Percentiles rank a stretch among this genome's conserved stretches.
Evolutionary conservation across 2,329 filamentous ascomycete genomes (phyloP).

Genomic region (Aureobasidium zeae): DNA sequence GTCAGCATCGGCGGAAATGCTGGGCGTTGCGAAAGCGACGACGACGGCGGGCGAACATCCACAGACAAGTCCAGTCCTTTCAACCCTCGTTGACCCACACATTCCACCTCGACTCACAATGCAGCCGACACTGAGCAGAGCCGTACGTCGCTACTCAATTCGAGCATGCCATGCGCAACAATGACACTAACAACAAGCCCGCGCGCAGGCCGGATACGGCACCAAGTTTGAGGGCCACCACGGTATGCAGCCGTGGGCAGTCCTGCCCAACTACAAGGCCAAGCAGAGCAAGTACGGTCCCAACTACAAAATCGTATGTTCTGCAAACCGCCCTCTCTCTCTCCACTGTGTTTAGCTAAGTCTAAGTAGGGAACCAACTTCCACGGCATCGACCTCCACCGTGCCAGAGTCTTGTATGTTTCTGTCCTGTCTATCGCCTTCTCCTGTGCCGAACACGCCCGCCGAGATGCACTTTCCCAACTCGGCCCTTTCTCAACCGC

Average conservation of each 20-base stretch:
- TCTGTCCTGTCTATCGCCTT: conserved; percentile 22
- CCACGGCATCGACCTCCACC: conserved; percentile 40
- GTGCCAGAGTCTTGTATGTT: conserved; percentile 40
- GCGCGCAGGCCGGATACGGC: conserved; percentile 21
- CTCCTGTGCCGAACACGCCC: not conserved
- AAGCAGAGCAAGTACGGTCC: conserved; percentile 51
- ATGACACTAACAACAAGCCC: too few species aligned
- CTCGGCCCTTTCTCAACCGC: too few species aligned
- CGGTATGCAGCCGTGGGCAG: conserved; percentile 28
- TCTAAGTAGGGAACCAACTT: conserved; percentile 39
- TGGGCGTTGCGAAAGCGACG: conserved; percentile 3
- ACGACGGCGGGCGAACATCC: not conserved
- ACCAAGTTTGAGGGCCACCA: conserved; percentile 20
- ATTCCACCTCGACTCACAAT: conserved; percentile 20
- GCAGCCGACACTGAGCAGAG: conserved; percentile 25
- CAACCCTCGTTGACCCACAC: too few species aligned
- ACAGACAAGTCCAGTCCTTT: too few species aligned
- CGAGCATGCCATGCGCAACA: too few species aligned
- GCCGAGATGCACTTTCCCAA: too few species aligned
- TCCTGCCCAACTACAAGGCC: conserved; percentile 36
- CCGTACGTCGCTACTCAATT: conserved; percentile 18
- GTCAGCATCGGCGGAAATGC: conserved; percentile 7
- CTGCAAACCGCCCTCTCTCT: conserved; percentile 10
- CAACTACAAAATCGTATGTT: too few species aligned
- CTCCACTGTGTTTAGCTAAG: too few species aligned